phyloP scores from a whole-genome alignment of 768 basidiomycete genomes.

The Pisolithus orientalis region DNA sequence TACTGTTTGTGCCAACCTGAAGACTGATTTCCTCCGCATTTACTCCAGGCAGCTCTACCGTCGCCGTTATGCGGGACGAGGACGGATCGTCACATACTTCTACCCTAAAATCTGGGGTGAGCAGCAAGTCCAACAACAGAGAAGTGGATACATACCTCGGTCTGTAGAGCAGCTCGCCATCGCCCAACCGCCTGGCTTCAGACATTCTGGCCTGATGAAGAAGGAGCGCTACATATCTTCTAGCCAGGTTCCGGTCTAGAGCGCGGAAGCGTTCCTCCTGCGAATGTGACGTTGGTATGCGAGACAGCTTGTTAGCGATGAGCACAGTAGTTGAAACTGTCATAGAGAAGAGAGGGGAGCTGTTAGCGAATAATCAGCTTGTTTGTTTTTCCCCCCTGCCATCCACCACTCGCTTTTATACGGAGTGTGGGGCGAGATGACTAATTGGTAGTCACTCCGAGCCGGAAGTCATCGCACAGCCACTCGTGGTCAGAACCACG shows the following conservation, averaged over 20 bases:
- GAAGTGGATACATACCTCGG: conserved; percentile 21
- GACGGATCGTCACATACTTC: conserved; percentile 34
- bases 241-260: conserved; percentile 25
- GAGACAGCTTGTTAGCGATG: conserved; percentile 22
- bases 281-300: conserved; percentile 1
- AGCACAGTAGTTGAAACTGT: conserved; percentile 13
- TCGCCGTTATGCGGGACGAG: conserved; percentile 27
- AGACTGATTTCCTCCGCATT: conserved; percentile 30
- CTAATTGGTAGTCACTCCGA: too few species aligned
- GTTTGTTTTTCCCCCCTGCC: background rate
- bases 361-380: background rate
- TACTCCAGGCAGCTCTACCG: conserved; percentile 36
- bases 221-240: conserved; percentile 22
- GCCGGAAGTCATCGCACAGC: too few species aligned
- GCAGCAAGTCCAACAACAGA: background rate
- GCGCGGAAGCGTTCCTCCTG: conserved; percentile 25
- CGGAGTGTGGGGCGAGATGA: background rate
- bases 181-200: conserved; percentile 14
- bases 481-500: too few species aligned
- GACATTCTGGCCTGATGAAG: conserved; percentile 16
- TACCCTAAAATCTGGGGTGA: conserved; percentile 24
- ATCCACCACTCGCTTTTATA: background rate
- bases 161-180: conserved; percentile 26
- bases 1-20: conserved; percentile 23
- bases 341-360: conserved; percentile 9